Evolutionary conservation across 2,329 filamentous ascomycete species (phyloP).

Genomic region (Polytolypa hystricis): DNA sequence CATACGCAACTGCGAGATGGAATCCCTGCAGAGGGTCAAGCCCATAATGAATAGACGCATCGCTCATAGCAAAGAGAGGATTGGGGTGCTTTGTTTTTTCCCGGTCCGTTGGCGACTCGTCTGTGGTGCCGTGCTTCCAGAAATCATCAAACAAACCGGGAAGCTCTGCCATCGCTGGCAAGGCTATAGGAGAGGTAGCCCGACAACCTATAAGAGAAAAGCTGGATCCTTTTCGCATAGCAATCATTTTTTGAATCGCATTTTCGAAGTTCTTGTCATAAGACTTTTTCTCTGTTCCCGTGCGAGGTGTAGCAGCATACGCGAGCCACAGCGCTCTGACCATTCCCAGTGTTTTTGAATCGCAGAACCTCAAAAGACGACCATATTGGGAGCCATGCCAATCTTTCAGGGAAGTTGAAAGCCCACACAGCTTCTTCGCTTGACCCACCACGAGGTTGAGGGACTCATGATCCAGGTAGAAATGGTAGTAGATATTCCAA

Average conservation of each 20-base stretch:
- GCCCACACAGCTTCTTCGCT: slow-evolving; percentile 31
- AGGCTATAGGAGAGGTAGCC: slow-evolving; percentile 19
- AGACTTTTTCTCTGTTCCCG: slow-evolving; percentile 3
- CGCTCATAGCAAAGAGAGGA: neutral
- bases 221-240: slow-evolving; percentile 9
- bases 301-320: too few relatives aligned
- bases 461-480: slow-evolving; percentile 34
- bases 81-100: too few relatives aligned
- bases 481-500: slow-evolving; percentile 49
- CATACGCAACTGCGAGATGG: slow-evolving; percentile 43
- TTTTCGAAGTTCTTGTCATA: neutral
- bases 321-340: slow-evolving; percentile 28
- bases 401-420: slow-evolving; percentile 27
- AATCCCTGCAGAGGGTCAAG: slow-evolving; percentile 46
- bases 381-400: slow-evolving; percentile 42
- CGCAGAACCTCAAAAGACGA: slow-evolving; percentile 37
- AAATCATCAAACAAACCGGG: slow-evolving; percentile 13
- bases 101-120: too few relatives aligned
- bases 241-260: slow-evolving; percentile 11
- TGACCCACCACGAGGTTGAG: slow-evolving; percentile 32
- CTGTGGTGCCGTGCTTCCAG: slow-evolving; percentile 21
- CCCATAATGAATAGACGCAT: slow-evolving; percentile 34
- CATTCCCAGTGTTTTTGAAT: slow-evolving; percentile 33
- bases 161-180: slow-evolving; percentile 7
- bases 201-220: slow-evolving; percentile 9